Evolutionary conservation across 208 protist species (phyloP).

Genomic region (Wallacemonas sp.): DNA sequence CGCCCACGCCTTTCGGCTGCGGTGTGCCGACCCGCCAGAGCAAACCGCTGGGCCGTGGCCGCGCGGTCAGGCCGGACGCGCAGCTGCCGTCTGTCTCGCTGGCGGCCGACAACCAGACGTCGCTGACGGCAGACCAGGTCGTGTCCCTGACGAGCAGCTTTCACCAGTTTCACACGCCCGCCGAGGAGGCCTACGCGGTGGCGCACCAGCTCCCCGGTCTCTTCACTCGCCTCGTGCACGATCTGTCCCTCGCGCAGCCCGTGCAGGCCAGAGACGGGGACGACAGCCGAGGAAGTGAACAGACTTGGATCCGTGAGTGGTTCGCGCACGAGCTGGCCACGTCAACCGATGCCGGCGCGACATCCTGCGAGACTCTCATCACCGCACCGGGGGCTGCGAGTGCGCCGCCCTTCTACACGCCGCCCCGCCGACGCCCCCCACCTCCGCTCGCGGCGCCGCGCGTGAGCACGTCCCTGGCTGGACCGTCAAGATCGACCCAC

Average conservation of each 20-base stretch:
- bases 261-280: too few species aligned
- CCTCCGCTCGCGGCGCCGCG: too few species aligned
- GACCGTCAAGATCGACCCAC: too few species aligned
- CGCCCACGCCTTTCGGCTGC: background rate
- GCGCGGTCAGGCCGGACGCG: too few species aligned
- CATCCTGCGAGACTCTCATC: too few species aligned
- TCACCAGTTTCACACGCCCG: background rate
- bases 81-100: background rate
- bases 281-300: background rate
- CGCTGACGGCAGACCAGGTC: background rate
- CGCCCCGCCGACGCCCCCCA: too few species aligned
- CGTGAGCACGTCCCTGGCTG: too few species aligned
- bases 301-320: background rate
- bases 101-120: background rate
- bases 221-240: background rate
- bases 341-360: too few species aligned
- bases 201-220: background rate
- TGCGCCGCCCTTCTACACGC: too few species aligned
- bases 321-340: background rate
- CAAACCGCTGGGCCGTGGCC: slow-evolving; percentile 1
- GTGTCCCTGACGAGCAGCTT: background rate
- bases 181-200: slow-evolving; percentile 5
- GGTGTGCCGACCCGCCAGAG: background rate
- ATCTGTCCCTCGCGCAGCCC: background rate
- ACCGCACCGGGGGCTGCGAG: too few species aligned